Evolutionary conservation across 495 filamentous ascomycete genomes (phyloP).

Genomic region (Trichodelitschia bisporula): DNA sequence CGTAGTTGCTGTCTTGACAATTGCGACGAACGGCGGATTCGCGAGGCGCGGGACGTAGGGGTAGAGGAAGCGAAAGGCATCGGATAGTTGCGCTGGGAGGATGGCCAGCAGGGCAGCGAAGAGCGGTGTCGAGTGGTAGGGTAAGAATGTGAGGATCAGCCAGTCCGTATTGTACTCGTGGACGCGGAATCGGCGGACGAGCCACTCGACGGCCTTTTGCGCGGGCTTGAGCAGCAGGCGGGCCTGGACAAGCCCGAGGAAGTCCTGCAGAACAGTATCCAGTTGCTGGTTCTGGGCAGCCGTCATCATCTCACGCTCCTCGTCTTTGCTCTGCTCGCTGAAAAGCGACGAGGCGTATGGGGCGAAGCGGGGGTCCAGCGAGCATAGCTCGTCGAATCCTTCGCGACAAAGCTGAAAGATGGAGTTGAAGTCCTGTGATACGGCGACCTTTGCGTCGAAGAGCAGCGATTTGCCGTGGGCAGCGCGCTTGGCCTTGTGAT

Average conservation of each 20-base stretch:
- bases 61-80: constrained; percentile 57
- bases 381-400: constrained; percentile 74
- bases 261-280: constrained; percentile 49
- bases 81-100: constrained; percentile 40
- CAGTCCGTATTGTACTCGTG: constrained; percentile 72
- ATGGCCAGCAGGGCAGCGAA: constrained; percentile 67
- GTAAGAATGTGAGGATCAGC: constrained; percentile 70
- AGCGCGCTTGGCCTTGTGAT: constrained; percentile 71
- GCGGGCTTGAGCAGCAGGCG: constrained; percentile 60
- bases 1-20: constrained; percentile 56
- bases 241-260: constrained; percentile 53
- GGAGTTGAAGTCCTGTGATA: constrained; percentile 65
- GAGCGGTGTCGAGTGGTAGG: constrained; percentile 62
- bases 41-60: constrained; percentile 57
- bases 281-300: constrained; percentile 55
- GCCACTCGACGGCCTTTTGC: constrained; percentile 81
- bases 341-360: constrained; percentile 51
- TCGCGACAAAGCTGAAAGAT: constrained; percentile 69
- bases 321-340: constrained; percentile 68
- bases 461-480: constrained; percentile 80
- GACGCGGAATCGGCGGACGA: constrained; percentile 66
- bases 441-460: constrained; percentile 60
- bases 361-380: constrained; percentile 50
- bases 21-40: constrained; percentile 47
- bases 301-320: constrained; percentile 71